A percentile compares a stretch with the other conserved stretches of the same genome.
phyloP scores from a whole-genome alignment of 75 land plant species.

The Isoetes taiwanensis region DNA sequence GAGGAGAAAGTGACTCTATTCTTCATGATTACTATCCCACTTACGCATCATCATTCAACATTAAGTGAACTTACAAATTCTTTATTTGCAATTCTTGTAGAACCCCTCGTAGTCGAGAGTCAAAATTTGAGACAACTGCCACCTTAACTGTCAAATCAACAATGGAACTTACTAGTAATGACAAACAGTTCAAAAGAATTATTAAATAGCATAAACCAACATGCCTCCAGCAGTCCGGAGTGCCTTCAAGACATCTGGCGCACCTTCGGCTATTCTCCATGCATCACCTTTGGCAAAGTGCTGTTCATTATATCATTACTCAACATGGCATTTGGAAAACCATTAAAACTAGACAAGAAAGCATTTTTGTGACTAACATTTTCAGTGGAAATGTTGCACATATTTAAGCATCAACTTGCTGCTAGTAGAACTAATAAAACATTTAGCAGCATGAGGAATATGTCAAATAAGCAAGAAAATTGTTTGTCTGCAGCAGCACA shows the following conservation, averaged over 20 bases:
- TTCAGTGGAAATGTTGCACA: not conserved
- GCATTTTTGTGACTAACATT: too few relatives aligned
- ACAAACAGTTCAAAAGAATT: not conserved
- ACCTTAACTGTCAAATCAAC: constrained; percentile 46
- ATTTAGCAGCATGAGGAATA: not conserved
- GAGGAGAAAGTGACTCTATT: too few relatives aligned
- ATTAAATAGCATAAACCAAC: not conserved
- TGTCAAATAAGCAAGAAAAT: not conserved
- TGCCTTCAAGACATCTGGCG: constrained; percentile 31
- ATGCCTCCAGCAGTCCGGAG: constrained; percentile 79
- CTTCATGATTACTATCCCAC: too few relatives aligned
- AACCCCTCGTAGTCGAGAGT: constrained; percentile 73
- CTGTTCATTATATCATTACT: constrained; percentile 24
- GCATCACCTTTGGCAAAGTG: constrained; percentile 77
- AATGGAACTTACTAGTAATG: not conserved
- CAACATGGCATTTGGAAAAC: not conserved
- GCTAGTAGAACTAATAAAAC: not conserved
- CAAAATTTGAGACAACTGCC: constrained; percentile 92
- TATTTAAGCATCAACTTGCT: not conserved
- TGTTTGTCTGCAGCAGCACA: not conserved
- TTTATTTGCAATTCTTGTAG: constrained; percentile 64
- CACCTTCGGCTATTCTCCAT: constrained; percentile 76
- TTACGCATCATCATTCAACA: too few relatives aligned
- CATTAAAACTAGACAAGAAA: not conserved
- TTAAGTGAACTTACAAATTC: constrained; percentile 41